Evolutionary conservation across 805 yeast species (phyloP), one percentile per base, ranked within the genome.

Genomic region (Starmerella tilneyi): DNA sequence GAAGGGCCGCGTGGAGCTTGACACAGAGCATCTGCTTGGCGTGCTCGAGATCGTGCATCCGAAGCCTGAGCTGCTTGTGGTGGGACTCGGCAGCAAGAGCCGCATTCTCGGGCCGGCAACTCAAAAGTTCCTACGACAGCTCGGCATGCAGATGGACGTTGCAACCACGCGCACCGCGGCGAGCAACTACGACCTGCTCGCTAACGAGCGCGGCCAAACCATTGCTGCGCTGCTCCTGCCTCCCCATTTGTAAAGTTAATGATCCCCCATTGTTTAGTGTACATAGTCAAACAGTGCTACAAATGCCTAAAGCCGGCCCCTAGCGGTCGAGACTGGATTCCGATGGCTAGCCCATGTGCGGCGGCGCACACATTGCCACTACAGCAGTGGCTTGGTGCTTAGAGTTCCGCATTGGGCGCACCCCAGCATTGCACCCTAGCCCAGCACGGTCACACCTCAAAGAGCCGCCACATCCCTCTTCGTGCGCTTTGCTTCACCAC

Each of bases 171-270:
- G 48, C 24, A 74, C 74, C 52, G 82, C 84, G 0, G 88, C 82
- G 11, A 72, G 74, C 51, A 78, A 74, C 50, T 84, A 74, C 63
- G 89, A 84, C 56, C 62, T 84, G 34, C 63, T 84, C 47, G 86
- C 89, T 1, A 81, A 89, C 0, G 94, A 84, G 58, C 68, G 94
- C 53, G 54, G 54, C 5, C 66, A 70, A 21, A 78, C 76, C 26
- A 76, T 84, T n/a, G 86, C 78, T 1, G 92, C 83, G 0, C 63
- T 84, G 26, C 64, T 84, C 40, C 64, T 84, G 34, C 84, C 94
- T 19, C 83, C 89, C 3, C 73, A 78, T 50, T 60, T 76, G 5
- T 34, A 33, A 13, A 11, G n/a, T n/a, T n/a, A n/a, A n/a, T n/a
- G n/a, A n/a, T n/a, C n/a, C n/a, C n/a, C n/a, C n/a, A n/a, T n/a